Evolutionary conservation across 2,329 filamentous ascomycete genomes (phyloP), one percentile per base, ranked within the genome.

Genomic region (Xylariomycetidae sp.): DNA sequence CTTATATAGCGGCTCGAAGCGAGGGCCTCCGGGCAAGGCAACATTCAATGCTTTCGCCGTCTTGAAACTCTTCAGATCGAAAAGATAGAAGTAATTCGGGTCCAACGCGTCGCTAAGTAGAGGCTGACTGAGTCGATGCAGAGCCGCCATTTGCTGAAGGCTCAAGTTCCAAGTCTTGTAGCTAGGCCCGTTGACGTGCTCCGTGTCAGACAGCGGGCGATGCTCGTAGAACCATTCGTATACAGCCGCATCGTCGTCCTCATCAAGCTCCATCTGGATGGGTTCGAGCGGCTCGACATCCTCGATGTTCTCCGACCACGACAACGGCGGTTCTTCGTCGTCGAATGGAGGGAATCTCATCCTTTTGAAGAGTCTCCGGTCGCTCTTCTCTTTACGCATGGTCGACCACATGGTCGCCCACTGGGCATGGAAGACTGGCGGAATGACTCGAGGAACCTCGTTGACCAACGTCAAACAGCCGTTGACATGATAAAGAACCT

Each of bases 401-500:
- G 85, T 88, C 16, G 94, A 82, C 92, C 92, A 98, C 92, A 98
- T 98, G 34, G 90, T 94, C 10, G 92, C 92, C 92, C 92, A 98
- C 61, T 98, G 92, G 37, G 92, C 92, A 58, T 96, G 89, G 62
- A 94, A 98, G 4, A 98, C 86, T 0, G 92, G 92, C 58, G 97
- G 92, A 53, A 98, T 97, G 35, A 98, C 94, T 51, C 94, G 79
- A 11, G 94, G 92, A 6, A 83, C 88, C 67, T 98, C 92, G 59
- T 98, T 98, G 53, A 98, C 94, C 36, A 98, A 67, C 2, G 92
- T 98, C 63, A 98, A 64, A 56, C 94, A 98, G 18, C 92, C 92
- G 54, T 98, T 98, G 52, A 97, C 89, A 57, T 98, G 92, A 61
- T 98, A 98, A 10, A 98, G 72, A 17, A 98, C 92, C 66, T 97